A percentile compares a stretch with the other conserved stretches of the same genome.
phyloP scores from a whole-genome alignment of 371 early-diverging fungal genomes.

The Chytridium lagenaria region DNA sequence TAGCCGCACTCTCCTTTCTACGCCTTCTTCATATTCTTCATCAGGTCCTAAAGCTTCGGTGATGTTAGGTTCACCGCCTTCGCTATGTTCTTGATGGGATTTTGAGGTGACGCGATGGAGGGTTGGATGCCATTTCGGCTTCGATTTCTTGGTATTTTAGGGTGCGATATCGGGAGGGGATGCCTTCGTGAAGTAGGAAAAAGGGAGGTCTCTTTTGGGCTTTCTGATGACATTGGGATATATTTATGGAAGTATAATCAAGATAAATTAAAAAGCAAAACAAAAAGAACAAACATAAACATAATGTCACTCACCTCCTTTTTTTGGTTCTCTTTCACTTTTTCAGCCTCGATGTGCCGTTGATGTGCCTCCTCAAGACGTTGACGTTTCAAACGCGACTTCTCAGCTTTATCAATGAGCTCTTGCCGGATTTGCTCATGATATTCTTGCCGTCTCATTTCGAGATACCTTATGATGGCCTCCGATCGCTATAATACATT shows the following conservation, averaged over 20 bases:
- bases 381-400: conserved; percentile 6
- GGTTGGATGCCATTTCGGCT: conserved; percentile 8
- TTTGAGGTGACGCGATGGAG: no score
- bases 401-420: neutral
- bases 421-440: conserved; percentile 16
- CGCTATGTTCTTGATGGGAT: neutral
- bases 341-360: neutral
- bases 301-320: neutral
- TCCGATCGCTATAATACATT: neutral
- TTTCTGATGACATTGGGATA: neutral
- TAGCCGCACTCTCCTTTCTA: no score
- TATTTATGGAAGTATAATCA: neutral
- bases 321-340: neutral
- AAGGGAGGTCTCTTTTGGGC: neutral
- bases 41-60: neutral
- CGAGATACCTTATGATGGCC: conserved; percentile 12
- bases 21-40: neutral
- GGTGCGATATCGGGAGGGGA: neutral
- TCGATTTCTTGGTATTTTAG: conserved; percentile 6
- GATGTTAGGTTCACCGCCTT: neutral
- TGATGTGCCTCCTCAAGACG: conserved; percentile 4
- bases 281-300: neutral
- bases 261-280: neutral
- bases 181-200: conserved; percentile 6
- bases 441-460: conserved; percentile 1